Conservation (phyloP, 2,329 filamentous ascomycete species). For the Trichoderma koningii region DNA sequence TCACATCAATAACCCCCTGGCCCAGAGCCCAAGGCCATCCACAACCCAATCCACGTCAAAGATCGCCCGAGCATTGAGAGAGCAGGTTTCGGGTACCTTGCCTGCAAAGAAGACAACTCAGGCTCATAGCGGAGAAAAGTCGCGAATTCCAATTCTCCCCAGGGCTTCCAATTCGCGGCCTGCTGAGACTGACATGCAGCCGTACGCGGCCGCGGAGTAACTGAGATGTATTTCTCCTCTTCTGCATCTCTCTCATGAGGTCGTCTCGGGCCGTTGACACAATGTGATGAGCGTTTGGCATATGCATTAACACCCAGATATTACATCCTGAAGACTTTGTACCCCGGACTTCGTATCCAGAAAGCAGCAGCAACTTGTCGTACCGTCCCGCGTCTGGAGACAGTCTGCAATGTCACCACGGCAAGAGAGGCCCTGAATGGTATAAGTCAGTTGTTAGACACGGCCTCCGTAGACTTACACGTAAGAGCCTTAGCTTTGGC, state of each 20-base stretch:
- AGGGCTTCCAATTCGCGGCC: not conserved
- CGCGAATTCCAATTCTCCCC: not conserved
- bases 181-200: not conserved
- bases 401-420: conserved; percentile 8
- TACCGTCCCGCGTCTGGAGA: conserved; percentile 1
- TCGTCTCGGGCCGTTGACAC: not conserved
- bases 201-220: not conserved
- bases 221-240: conserved; percentile 11
- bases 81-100: not conserved
- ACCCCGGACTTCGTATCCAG: too few relatives aligned
- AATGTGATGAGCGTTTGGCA: not conserved
- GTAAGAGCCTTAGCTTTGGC: too few relatives aligned
- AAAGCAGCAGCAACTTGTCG: not conserved
- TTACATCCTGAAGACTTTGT: not conserved
- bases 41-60: not conserved
- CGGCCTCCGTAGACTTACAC: not conserved
- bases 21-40: conserved; percentile 5
- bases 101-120: not conserved
- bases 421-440: not conserved
- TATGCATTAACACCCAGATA: conserved; percentile 18
- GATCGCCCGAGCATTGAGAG: not conserved
- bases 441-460: not conserved
- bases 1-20: not conserved
- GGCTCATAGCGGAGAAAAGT: not conserved
- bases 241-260: not conserved